Evolutionary conservation across 1,139 yeast genomes (phyloP), one percentile per base, ranked within the genome.

Genomic region (Spencermartinsiella ligniputridi): DNA sequence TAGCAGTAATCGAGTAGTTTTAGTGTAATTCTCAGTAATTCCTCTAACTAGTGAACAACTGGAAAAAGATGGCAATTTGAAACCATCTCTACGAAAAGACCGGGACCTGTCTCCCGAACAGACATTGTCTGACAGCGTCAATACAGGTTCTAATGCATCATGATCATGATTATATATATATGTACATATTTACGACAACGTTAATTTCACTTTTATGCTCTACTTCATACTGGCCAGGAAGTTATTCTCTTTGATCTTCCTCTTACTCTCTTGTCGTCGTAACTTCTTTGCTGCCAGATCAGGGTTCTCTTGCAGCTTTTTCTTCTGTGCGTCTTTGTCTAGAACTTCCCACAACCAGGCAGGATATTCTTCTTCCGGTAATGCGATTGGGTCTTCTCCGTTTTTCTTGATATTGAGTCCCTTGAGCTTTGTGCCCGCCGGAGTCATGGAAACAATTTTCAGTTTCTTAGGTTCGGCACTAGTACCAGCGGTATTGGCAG

Each of bases 281-380:
- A 78, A 77, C 61, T 77, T 84, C 61, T 79, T 79, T 51, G 92
- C 83, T 69, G 79, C 73, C 57, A 73, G 78, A 61, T 83, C 75
- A 40, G 84, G 80, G 56, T 86, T 83, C 56, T 86, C 83, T 36
- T 73, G 76, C 39, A 83, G 71, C 52, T 76, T 70, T 19, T 71
- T 74, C 46, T 75, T 69, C 58, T 75, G 79, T 29, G 74, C 73
- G 34, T 72, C 73, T 47, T 76, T 71, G 61, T 89, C 95, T 38
- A 89, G 75, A 50, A 87, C 72, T n/a, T 75, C 78, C 98, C 98
- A 92, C 48, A 92, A 75, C 97, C 97, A 92, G 40, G 76, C 87
- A 2, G 98, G 98, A 61, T 92, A 92, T 58, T 90, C 96, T 34
- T 73, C 70, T 61, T 92, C 97, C 51, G 83, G 86, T 46, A 83